Evolutionary conservation across 805 yeast genomes (phyloP), one percentile per base, ranked within the genome.

Genomic region (Saccharomycopsis synnaedendra): DNA sequence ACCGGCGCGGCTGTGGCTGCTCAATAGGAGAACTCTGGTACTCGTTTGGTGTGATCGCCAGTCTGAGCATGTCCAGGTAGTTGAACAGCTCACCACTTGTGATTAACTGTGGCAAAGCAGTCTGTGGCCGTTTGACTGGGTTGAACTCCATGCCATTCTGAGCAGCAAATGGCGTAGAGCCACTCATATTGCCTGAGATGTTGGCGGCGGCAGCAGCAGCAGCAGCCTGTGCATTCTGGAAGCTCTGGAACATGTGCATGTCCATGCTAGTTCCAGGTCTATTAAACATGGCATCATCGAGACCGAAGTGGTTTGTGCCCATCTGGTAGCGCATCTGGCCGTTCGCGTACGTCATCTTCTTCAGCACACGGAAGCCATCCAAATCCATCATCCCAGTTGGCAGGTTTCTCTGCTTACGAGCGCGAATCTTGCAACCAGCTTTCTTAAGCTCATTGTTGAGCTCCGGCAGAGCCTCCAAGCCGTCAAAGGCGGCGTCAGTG

Each of bases 401-500:
- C 9, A 37, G 9, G 30, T 11, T 41, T 47, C 40, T 44, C 44
- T 39, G 52, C 29, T 49, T 49, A 39, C 55, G 34, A n/a, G 53
- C 50, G 42, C 55, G 46, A 36, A 52, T 52, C 41, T 47, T 49
- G 46, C 53, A 50, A 7, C 55, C 55, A 11, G 51, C 53, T 31
- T 47, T 47, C 34, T 52, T 52, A 27, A 52, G 42, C 28, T 49
- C 50, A 19, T 45, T 44, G 40, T 52, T 50, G 31, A 52, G 43
- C 8, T 46, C 53, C 11, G 55, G 55, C 2, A 45, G 39, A 10
- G 53, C 53, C 32, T 50, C 53, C 29, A 52, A 44, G 11, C 55
- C 55, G 29, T 52, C 53, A 45, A 52, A 52, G 11, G 53, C 47
- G 29, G 53, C 50, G 35, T 50, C 55, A 10, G 55, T 52, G 46